Evolutionary conservation across 192 early-diverging fungal species (phyloP).

Genomic region (Kickxella alabastrina): DNA sequence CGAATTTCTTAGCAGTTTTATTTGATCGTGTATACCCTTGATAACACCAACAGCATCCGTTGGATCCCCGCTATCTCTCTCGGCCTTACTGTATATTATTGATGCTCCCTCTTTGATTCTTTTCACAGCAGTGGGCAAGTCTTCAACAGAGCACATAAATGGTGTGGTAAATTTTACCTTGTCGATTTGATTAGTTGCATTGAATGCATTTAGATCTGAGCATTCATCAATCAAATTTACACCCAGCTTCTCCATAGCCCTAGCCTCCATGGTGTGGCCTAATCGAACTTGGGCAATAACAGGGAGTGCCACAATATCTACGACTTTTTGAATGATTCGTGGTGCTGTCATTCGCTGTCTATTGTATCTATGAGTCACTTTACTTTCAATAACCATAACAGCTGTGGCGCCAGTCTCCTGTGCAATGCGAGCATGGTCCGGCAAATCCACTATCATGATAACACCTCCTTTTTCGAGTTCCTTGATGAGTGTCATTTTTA

Average conservation of each 20-base stretch:
- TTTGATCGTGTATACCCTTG: slow-evolving; percentile 72
- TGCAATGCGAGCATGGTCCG: neutral
- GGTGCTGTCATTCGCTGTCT: neutral
- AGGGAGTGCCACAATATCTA: slow-evolving; percentile 54
- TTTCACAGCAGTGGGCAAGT: slow-evolving; percentile 83
- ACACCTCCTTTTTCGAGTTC: no score
- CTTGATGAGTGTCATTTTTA: neutral
- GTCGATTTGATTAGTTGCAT: slow-evolving; percentile 79
- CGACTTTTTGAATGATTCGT: neutral
- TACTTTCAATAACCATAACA: neutral
- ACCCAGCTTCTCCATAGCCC: slow-evolving; percentile 23
- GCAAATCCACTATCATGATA: neutral
- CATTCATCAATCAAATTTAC: slow-evolving; percentile 26
- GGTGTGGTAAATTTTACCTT: slow-evolving; percentile 85
- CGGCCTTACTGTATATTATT: slow-evolving; percentile 93
- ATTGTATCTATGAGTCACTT: neutral
- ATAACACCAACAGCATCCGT: slow-evolving; percentile 84
- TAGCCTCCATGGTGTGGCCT: slow-evolving; percentile 97
- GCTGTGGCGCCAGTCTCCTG: neutral
- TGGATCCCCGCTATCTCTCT: slow-evolving; percentile 87
- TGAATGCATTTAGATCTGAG: slow-evolving; percentile 53
- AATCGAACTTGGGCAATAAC: slow-evolving; percentile 96
- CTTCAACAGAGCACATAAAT: slow-evolving; percentile 85
- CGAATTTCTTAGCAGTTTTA: slow-evolving; percentile 75
- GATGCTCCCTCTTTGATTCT: slow-evolving; percentile 90